phyloP scores from a whole-genome alignment of 1,284 basidiomycete genomes.

The Cutaneotrichosporon daszewskae region DNA sequence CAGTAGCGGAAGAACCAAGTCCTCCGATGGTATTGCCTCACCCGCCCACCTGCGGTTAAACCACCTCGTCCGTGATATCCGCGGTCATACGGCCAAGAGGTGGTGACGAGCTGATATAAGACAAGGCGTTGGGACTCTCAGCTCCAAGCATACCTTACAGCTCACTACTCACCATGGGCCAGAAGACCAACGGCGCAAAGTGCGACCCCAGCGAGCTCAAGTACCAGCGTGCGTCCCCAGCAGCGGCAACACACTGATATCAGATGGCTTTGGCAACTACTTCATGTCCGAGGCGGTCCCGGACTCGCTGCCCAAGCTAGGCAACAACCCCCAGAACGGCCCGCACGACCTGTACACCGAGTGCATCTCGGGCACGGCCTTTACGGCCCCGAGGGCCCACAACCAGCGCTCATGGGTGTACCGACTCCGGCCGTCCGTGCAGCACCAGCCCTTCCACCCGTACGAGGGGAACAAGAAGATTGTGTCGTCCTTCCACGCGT shows the following conservation, averaged over 20 bases:
- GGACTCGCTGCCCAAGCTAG: constrained; percentile 51
- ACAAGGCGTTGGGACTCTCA: too few relatives aligned
- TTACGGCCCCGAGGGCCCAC: constrained; percentile 54
- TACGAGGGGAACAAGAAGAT: constrained; percentile 8
- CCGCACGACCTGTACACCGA: constrained; percentile 61
- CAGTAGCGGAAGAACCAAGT: too few relatives aligned
- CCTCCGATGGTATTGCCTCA: too few relatives aligned
- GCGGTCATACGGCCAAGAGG: too few relatives aligned
- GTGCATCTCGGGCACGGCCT: constrained; percentile 56
- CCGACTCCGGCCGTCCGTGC: constrained; percentile 58
- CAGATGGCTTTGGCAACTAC: constrained; percentile 13
- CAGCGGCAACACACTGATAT: neutral
- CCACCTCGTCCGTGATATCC: too few relatives aligned
- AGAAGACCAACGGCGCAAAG: too few relatives aligned
- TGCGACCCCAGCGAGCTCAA: constrained; percentile 1
- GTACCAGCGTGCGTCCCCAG: constrained; percentile 7
- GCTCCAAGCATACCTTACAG: too few relatives aligned
- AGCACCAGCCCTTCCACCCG: constrained; percentile 47
- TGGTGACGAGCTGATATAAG: too few relatives aligned
- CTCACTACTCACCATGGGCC: too few relatives aligned
- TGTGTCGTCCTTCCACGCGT: constrained; percentile 4
- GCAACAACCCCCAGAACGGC: constrained; percentile 60
- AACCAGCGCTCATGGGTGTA: constrained; percentile 51
- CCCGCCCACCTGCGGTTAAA: too few relatives aligned
- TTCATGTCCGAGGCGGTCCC: constrained; percentile 8